Evolutionary conservation across 306 rosid species (phyloP).

Genomic region (Sechiopsis laciniata): DNA sequence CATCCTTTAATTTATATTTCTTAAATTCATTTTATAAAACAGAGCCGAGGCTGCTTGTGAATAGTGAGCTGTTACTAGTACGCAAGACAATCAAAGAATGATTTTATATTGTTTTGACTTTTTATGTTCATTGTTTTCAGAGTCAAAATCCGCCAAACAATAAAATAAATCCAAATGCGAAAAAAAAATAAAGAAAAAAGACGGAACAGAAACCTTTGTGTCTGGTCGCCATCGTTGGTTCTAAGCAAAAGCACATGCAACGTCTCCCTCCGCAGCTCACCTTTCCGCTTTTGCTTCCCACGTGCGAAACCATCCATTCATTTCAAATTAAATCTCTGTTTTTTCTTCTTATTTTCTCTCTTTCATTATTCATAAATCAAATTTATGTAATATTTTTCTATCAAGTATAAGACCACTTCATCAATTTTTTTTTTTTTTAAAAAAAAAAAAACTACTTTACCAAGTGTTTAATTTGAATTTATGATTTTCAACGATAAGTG

Average conservation of each 20-base stretch:
- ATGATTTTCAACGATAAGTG: too few relatives aligned
- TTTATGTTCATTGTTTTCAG: background rate
- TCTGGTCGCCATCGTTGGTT: background rate
- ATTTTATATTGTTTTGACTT: background rate
- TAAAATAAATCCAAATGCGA: background rate
- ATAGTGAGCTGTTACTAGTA: background rate
- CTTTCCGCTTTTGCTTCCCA: background rate
- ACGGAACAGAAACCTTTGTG: constrained; percentile 1
- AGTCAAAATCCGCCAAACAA: constrained; percentile 12
- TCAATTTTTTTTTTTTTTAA: too few relatives aligned
- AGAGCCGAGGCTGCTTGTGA: background rate
- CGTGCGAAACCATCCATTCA: too few relatives aligned
- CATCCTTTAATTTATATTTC: too few relatives aligned
- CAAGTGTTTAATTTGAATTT: too few relatives aligned
- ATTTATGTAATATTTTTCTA: too few relatives aligned
- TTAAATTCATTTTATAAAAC: too few relatives aligned
- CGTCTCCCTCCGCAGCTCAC: background rate
- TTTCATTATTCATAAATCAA: too few relatives aligned
- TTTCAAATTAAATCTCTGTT: too few relatives aligned
- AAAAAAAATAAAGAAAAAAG: background rate
- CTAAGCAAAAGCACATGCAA: constrained; percentile 8
- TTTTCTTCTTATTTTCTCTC: too few relatives aligned
- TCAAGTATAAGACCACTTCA: too few relatives aligned
- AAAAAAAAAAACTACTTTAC: background rate
- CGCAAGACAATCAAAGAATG: background rate